These are phyloP conservation scores for Golubevia sp. DNA, from an alignment of 1,284 basidiomycete genomes.

Conservation along the genomic window DNA sequence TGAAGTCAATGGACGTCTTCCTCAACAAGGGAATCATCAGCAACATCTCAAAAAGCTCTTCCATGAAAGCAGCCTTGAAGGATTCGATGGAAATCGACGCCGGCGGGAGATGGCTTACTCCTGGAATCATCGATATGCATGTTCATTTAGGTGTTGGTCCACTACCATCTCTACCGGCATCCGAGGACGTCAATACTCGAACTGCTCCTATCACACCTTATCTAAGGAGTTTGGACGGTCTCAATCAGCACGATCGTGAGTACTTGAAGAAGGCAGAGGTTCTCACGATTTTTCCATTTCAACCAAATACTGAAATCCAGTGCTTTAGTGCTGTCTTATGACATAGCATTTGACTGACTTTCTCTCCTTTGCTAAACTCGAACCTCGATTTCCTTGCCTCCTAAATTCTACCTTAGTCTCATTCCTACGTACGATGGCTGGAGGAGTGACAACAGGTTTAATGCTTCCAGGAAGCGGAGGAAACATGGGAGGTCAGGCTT, in stretches of 20 bases:
- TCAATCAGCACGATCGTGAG: slow-evolving; percentile 69
- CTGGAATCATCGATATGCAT: slow-evolving; percentile 75
- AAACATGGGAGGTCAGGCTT: slow-evolving; percentile 73
- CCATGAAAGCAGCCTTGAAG: slow-evolving; percentile 15
- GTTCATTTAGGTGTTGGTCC: slow-evolving; percentile 77
- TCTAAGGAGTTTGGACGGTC: slow-evolving; percentile 69
- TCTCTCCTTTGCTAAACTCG: too few species aligned
- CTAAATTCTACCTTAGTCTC: slow-evolving; percentile 49
- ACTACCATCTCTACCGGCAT: slow-evolving; percentile 68
- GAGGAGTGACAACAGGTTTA: slow-evolving; percentile 74
- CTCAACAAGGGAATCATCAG: slow-evolving; percentile 65
- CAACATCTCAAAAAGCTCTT: slow-evolving; percentile 55
- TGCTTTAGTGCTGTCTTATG: too few species aligned
- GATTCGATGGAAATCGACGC: slow-evolving; percentile 60
- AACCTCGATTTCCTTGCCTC: too few species aligned
- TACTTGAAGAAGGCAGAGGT: too few species aligned
- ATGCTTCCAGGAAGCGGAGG: slow-evolving; percentile 70
- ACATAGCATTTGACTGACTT: too few species aligned
- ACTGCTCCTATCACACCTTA: slow-evolving; percentile 71
- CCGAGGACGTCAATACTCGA: slow-evolving; percentile 19
- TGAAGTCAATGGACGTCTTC: slow-evolving; percentile 65
- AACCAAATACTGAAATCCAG: too few species aligned
- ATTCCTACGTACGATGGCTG: slow-evolving; percentile 68
- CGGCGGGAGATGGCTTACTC: slow-evolving; percentile 64
- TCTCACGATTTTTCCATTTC: too few species aligned